These are phyloP conservation scores for Dictyostelium purpureum DNA, from an alignment of 78 protist species.

Conservation along the genomic window DNA sequence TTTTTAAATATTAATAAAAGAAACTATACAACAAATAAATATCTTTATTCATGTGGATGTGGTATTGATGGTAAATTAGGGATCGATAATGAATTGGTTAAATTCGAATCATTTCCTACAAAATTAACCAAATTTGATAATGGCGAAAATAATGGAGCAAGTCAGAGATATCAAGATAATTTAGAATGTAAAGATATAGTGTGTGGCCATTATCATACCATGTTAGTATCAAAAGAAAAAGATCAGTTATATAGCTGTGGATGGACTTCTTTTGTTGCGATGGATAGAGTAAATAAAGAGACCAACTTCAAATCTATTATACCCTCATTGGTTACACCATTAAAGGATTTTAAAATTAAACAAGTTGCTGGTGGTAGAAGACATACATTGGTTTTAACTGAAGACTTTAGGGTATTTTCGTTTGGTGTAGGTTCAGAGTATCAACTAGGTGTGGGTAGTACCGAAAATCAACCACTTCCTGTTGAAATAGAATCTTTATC, in stretches of 20 bases:
- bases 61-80: slow-evolving; percentile 37
- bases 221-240: slow-evolving; percentile 12
- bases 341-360: neutral
- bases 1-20: too few relatives aligned
- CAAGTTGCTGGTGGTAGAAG: slow-evolving; percentile 28
- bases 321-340: neutral
- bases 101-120: slow-evolving; percentile 31
- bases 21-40: neutral
- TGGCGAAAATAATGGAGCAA: neutral
- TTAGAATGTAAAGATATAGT: neutral
- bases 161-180: neutral
- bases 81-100: neutral
- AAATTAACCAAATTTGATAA: neutral
- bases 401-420: neutral
- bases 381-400: slow-evolving; percentile 13
- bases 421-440: slow-evolving; percentile 36
- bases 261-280: slow-evolving; percentile 62
- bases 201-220: slow-evolving; percentile 66
- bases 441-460: slow-evolving; percentile 18
- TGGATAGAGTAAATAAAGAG: neutral
- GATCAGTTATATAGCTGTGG: slow-evolving; percentile 25
- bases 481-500: neutral
- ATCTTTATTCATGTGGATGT: slow-evolving; percentile 39
- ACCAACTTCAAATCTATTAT: neutral
- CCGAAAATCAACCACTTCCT: neutral